A percentile compares a stretch with the other conserved stretches of the same genome.
Evolutionary conservation across 1,284 basidiomycete species (phyloP).

Genomic region (Cryptococcus wingfieldii): DNA sequence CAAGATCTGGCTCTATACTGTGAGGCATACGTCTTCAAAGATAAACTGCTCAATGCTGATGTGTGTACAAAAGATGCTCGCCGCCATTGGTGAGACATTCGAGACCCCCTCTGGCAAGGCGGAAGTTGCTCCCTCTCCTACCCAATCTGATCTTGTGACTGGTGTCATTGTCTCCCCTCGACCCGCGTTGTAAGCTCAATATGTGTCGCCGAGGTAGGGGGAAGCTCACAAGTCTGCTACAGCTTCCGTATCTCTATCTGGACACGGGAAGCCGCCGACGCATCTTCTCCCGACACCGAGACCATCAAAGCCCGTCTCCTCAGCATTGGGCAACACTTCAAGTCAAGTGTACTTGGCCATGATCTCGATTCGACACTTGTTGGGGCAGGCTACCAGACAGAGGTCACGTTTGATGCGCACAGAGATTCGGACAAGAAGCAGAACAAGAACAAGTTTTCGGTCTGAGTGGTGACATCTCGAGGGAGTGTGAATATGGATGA

Average conservation of each 20-base stretch:
- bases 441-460: constrained; percentile 73
- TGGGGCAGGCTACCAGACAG: constrained; percentile 71
- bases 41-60: not conserved
- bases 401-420: constrained; percentile 91
- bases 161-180: constrained; percentile 93
- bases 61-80: constrained; percentile 68
- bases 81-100: constrained; percentile 93
- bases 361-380: constrained; percentile 63
- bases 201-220: not conserved
- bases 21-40: constrained; percentile 45
- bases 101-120: constrained; percentile 61
- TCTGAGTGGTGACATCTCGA: constrained; percentile 50
- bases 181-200: constrained; percentile 66
- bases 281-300: constrained; percentile 37
- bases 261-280: constrained; percentile 75
- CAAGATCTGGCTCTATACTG: constrained; percentile 97
- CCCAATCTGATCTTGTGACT: constrained; percentile 66
- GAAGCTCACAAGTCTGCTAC: not conserved
- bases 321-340: constrained; percentile 77
- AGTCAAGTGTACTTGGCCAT: constrained; percentile 81
- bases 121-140: constrained; percentile 43
- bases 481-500: not conserved
- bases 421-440: constrained; percentile 91
- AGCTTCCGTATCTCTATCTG: constrained; percentile 91
- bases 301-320: constrained; percentile 66